Conservation (phyloP, 1,284 basidiomycete genomes). For the Sporisorium exsertum region DNA sequence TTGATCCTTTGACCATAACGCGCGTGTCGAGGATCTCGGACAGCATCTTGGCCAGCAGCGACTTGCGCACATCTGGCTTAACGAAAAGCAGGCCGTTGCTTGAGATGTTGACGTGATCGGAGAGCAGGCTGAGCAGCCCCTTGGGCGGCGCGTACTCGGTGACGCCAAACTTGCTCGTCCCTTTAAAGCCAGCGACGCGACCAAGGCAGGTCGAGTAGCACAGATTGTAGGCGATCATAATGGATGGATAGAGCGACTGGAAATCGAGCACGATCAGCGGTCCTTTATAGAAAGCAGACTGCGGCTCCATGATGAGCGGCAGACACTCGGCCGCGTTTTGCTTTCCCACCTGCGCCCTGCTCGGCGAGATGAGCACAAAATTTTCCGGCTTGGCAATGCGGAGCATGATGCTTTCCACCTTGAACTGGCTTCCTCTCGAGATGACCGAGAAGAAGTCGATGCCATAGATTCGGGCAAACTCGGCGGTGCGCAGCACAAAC, state of each 20-base stretch:
- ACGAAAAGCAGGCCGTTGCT: slow-evolving; percentile 96
- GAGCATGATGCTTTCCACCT: slow-evolving; percentile 98
- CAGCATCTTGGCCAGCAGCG: slow-evolving; percentile 90
- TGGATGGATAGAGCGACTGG: slow-evolving; percentile 92
- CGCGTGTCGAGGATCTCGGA: slow-evolving; percentile 92
- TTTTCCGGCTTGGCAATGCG: slow-evolving; percentile 97
- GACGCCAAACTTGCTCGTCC: slow-evolving; percentile 84
- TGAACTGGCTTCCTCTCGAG: slow-evolving; percentile 94
- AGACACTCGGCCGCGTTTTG: slow-evolving; percentile 96
- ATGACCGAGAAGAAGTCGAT: slow-evolving; percentile 97
- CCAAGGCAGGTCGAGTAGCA: slow-evolving; percentile 86
- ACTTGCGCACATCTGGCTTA: slow-evolving; percentile 84
- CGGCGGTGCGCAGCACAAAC: slow-evolving; percentile 70
- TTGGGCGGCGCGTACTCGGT: slow-evolving; percentile 79
- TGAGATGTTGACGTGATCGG: slow-evolving; percentile 27
- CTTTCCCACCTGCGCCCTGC: slow-evolving; percentile 70
- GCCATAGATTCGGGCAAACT: slow-evolving; percentile 95
- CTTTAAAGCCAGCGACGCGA: slow-evolving; percentile 83
- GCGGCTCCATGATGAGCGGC: slow-evolving; percentile 93
- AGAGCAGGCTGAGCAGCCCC: slow-evolving; percentile 72
- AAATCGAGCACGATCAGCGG: slow-evolving; percentile 94
- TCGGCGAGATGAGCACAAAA: slow-evolving; percentile 65
- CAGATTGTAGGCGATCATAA: slow-evolving; percentile 96
- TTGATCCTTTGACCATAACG: slow-evolving; percentile 95
- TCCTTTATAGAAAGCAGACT: slow-evolving; percentile 90